Percentiles rank a stretch among this genome's conserved stretches.
Conservation (phyloP, 768 basidiomycete genomes). For the Candolleomyces efflorescens region DNA sequence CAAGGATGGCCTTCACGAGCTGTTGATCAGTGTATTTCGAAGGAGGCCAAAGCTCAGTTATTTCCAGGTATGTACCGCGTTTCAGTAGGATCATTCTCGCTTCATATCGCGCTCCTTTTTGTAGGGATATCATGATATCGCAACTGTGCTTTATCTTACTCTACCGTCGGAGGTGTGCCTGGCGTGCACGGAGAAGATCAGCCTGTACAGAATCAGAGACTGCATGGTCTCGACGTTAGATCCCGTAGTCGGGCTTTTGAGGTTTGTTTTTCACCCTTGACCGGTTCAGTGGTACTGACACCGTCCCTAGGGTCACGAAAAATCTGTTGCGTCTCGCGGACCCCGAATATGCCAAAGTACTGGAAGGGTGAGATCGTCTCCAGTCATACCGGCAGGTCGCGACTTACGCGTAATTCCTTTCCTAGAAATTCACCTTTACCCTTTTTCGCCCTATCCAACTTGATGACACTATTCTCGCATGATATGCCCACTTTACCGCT, state of each 20-base stretch:
- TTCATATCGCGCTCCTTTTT: not conserved
- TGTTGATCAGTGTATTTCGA: constrained; percentile 74
- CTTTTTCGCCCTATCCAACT: constrained; percentile 85
- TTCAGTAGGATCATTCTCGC: not conserved
- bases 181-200: constrained; percentile 64
- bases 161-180: constrained; percentile 58
- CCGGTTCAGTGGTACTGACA: not conserved
- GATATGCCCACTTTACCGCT: constrained; percentile 87
- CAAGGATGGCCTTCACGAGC: constrained; percentile 61
- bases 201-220: constrained; percentile 76
- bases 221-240: constrained; percentile 85
- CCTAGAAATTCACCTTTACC: constrained; percentile 72
- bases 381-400: not conserved
- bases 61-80: constrained; percentile 57
- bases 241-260: constrained; percentile 76
- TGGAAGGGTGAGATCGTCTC: constrained; percentile 52
- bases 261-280: constrained; percentile 33
- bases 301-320: constrained; percentile 55
- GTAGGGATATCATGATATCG: constrained; percentile 90
- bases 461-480: constrained; percentile 89
- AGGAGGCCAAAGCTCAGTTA: constrained; percentile 71
- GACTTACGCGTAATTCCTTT: constrained; percentile 3
- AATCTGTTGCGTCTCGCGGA: constrained; percentile 72
- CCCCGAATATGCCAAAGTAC: constrained; percentile 58
- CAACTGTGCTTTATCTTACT: constrained; percentile 78